These are phyloP conservation scores for Penicillium paxilli DNA, from an alignment of 495 filamentous ascomycete genomes.

Conservation along the genomic window DNA sequence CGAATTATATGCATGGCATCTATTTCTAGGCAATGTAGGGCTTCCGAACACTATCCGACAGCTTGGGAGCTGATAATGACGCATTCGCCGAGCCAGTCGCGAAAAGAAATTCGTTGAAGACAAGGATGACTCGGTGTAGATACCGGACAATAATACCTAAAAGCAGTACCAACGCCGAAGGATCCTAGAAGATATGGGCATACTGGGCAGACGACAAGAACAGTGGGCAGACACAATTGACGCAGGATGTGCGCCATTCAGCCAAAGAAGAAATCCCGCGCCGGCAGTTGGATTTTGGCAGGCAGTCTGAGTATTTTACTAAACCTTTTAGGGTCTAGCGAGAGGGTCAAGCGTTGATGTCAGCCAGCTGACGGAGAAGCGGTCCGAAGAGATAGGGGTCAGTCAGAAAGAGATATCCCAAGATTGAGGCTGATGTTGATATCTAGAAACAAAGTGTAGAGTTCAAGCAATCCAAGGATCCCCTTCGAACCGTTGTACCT, in stretches of 20 bases:
- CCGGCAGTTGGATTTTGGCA: slow-evolving; percentile 16
- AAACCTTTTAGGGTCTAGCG: slow-evolving; percentile 17
- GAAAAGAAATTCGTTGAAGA: not conserved
- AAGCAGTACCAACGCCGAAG: not conserved
- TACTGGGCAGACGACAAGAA: too few species aligned
- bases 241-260: not conserved
- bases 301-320: slow-evolving; percentile 8
- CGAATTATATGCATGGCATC: not conserved
- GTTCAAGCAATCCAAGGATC: too few species aligned
- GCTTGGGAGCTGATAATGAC: not conserved
- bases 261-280: slow-evolving; percentile 6
- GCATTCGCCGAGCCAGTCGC: not conserved
- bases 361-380: not conserved
- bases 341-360: slow-evolving; percentile 1
- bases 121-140: not conserved
- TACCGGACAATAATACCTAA: not conserved
- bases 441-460: too few species aligned
- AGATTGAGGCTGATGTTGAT: too few species aligned
- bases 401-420: not conserved
- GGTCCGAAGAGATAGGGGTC: not conserved
- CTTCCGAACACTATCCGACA: not conserved
- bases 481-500: too few species aligned
- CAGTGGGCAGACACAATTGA: not conserved
- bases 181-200: not conserved
- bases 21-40: not conserved